Evolutionary conservation across 345 rosid species (phyloP), one percentile per base, ranked within the genome.

Genomic region (Isatis tinctoria): DNA sequence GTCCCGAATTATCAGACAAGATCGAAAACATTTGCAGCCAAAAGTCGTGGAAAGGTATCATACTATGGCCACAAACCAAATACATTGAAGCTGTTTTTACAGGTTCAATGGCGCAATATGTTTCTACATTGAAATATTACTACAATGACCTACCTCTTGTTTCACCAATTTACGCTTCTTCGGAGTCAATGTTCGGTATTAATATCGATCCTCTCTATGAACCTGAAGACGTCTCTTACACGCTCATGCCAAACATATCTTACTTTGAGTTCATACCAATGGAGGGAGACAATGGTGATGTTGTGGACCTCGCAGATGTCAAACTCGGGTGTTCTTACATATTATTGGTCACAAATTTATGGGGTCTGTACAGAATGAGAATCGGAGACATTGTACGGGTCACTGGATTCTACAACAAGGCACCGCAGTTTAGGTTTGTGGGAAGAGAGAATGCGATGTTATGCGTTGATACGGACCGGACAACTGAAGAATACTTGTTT

Each of bases 101-200:
- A 16, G 90, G 92, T 26, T 76, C 89, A 4, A 89, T 87, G 96
- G 91, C 85, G 14, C 85, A 86, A 48, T 87, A 87, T 53, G 82
- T 84, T 37, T 75, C 85, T 4, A 76, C 76, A 10, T 86, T 89
- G 20, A 87, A 83, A 32, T 82, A 80, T 45, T 86, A 86, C 73
- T 73, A 86, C 18, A 90, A 84, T 5, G 89, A 88, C 18, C 64
- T 83, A 32, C 96, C 90, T 57, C 57, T 89, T 61, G 65, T 86
- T 74, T 87, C 90, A 44, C 73, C 82, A 11, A 77, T 64, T 83
- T 89, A 84, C 18, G 8, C 17, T 53, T 53, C 59, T 76, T 85
- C 95, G 14, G 95, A 87, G 71, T 77, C 87, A 48, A 71, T 56
- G 51, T 84, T 85, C 10, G 92, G 88, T 28, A 76, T 87, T 74